Percentiles rank a stretch among this genome's conserved stretches.
Conservation (phyloP, 1,139 yeast species). For the Zygosaccharomyces sapae region DNA sequence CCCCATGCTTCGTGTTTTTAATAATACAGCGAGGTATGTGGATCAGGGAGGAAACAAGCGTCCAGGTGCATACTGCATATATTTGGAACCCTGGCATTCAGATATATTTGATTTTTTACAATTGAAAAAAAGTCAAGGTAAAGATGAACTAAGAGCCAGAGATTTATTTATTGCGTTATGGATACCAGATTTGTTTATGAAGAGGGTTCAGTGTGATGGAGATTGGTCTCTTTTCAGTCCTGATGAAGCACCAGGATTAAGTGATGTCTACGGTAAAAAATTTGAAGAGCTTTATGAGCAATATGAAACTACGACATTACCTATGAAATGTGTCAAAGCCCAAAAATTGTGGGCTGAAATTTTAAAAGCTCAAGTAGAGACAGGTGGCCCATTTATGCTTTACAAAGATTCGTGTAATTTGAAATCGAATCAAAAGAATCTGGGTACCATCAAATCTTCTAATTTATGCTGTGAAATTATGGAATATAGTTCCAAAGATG, state of each 20-base stretch:
- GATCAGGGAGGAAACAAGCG: slow-evolving; percentile 94
- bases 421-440: slow-evolving; percentile 79
- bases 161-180: slow-evolving; percentile 84
- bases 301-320: slow-evolving; percentile 65
- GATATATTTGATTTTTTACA: slow-evolving; percentile 80
- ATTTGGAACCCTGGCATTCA: slow-evolving; percentile 89
- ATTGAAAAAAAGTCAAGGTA: slow-evolving; percentile 83
- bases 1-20: slow-evolving; percentile 86
- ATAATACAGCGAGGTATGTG: slow-evolving; percentile 86
- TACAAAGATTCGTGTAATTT: slow-evolving; percentile 84
- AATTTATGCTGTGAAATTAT: slow-evolving; percentile 88
- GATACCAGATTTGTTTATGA: slow-evolving; percentile 88
- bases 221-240: slow-evolving; percentile 88
- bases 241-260: slow-evolving; percentile 77
- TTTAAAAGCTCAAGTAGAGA: slow-evolving; percentile 84
- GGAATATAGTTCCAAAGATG: slow-evolving; percentile 80
- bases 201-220: slow-evolving; percentile 71
- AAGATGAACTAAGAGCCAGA: slow-evolving; percentile 84
- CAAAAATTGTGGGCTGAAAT: slow-evolving; percentile 85
- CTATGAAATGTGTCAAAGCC: slow-evolving; percentile 65
- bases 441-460: slow-evolving; percentile 83
- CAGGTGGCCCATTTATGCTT: slow-evolving; percentile 89
- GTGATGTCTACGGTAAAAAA: slow-evolving; percentile 77
- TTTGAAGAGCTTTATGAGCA: slow-evolving; percentile 62
- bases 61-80: slow-evolving; percentile 88